Evolutionary conservation across 805 yeast species (phyloP), one percentile per base, ranked within the genome.

Genomic region (Candida sithepensis): DNA sequence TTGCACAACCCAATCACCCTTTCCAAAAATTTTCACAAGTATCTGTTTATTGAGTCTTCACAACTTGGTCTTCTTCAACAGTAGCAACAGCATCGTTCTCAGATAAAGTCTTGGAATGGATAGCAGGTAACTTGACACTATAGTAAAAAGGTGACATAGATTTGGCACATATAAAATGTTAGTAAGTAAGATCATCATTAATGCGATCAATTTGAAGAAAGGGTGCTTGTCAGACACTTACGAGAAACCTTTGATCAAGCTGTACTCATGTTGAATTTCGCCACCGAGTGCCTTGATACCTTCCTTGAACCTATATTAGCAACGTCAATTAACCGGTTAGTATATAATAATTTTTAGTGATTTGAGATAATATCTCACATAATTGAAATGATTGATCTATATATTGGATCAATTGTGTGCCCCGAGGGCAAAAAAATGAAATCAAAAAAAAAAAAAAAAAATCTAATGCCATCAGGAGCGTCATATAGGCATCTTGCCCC

Each of bases 21-120:
- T n/a, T n/a, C n/a, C n/a, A n/a, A n/a, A n/a, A n/a, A n/a, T n/a
- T n/a, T 10, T 32, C 36, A 5, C 6, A 32, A 10, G 6, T 7
- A 34, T 7, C 18, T 34, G 21, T 12, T 18, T 34, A 34, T 34
- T 34, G 38, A 16, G 73, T 77, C 55, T 73, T 72, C 38, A 84
- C 88, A 59, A 79, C 85, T 59, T 75, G 69, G 62, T 85, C 91
- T 61, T 81, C 88, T 64, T 85, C 91, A 53, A 84, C 70, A 37
- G 73, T 66, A 42, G 78, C 75, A 54, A 85, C 82, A 42, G 72
- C 74, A 24, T 75, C 77, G 58, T 79, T 74, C 38, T 64, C 58
- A 53, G 70, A 64, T 55, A 84, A 62, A n/a, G 78, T 54, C 20
- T 65, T 61, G 32, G 77, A 70, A 54, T 79, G 84, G 52, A 73